Conservation (phyloP, 2,329 filamentous ascomycete genomes). For the Neonectria hederae region DNA sequence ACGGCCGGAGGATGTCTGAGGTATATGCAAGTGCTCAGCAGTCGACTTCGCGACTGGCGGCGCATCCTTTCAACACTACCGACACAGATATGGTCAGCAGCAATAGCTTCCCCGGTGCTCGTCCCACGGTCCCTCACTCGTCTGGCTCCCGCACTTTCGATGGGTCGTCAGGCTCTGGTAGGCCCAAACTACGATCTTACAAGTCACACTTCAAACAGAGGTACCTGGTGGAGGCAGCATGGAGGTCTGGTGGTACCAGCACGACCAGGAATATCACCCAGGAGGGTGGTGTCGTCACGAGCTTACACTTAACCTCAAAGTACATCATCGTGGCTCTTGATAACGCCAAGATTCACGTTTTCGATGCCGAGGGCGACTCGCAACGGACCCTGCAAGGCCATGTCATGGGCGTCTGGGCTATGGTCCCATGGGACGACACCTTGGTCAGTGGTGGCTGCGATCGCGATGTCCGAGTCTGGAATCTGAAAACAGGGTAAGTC, state of each 20-base stretch:
- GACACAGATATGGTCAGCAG: constrained; percentile 49
- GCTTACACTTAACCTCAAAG: constrained; percentile 89
- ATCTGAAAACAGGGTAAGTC: constrained; percentile 87
- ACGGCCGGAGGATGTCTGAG: constrained; percentile 69
- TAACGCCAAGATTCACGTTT: constrained; percentile 98
- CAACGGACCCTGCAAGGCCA: constrained; percentile 92
- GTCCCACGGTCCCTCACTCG: constrained; percentile 49
- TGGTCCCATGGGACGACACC: constrained; percentile 97
- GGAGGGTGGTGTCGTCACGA: constrained; percentile 96
- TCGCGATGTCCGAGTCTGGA: constrained; percentile 95
- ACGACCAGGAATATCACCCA: constrained; percentile 90
- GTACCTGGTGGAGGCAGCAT: constrained; percentile 96
- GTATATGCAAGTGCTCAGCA: constrained; percentile 50
- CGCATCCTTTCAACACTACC: constrained; percentile 44
- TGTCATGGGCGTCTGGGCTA: constrained; percentile 99
- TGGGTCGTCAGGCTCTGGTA: constrained; percentile 46
- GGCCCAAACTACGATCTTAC: constrained; percentile 80
- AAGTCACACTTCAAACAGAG: constrained; percentile 98
- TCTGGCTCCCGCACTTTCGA: constrained; percentile 65
- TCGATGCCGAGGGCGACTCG: constrained; percentile 88
- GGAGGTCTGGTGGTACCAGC: constrained; percentile 89
- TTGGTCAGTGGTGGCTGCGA: constrained; percentile 97
- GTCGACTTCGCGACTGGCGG: constrained; percentile 44
- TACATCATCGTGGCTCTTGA: constrained; percentile 98
- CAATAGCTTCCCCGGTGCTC: constrained; percentile 58